These are phyloP conservation scores for Citeromyces matritensis DNA, from an alignment of 805 yeast species.

Conservation along the genomic window DNA sequence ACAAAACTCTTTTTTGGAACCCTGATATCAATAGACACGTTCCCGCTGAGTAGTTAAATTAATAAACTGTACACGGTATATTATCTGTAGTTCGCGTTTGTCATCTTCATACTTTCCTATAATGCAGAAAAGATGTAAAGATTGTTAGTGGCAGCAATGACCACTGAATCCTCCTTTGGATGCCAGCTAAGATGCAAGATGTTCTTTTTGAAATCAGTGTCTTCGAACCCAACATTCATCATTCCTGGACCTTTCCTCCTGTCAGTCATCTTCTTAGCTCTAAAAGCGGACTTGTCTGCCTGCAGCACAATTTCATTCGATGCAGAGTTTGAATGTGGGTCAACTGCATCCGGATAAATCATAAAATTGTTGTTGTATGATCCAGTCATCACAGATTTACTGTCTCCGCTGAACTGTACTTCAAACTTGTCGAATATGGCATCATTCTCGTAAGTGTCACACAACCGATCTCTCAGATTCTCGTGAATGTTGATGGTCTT, in stretches of 20 bases:
- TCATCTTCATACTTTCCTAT: conserved; percentile 13
- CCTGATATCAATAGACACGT: conserved; percentile 81
- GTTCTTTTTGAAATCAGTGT: conserved; percentile 87
- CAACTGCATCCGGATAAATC: conserved; percentile 81
- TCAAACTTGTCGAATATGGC: conserved; percentile 98
- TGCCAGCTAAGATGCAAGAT: conserved; percentile 97
- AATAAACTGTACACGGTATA: conserved; percentile 1
- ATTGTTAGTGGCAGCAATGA: conserved; percentile 96
- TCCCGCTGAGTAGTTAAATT: conserved; percentile 1
- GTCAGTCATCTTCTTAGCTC: conserved; percentile 51
- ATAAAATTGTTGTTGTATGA: conserved; percentile 93
- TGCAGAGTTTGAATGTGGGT: conserved; percentile 12
- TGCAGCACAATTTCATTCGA: conserved; percentile 66
- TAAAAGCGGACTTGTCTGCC: conserved; percentile 96
- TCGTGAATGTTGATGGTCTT: conserved; percentile 94
- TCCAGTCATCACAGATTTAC: conserved; percentile 88
- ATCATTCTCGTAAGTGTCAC: conserved; percentile 97
- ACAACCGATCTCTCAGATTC: conserved; percentile 79
- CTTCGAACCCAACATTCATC: conserved; percentile 56
- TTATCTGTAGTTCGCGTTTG: conserved; percentile 1
- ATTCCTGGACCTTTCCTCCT: conserved; percentile 18
- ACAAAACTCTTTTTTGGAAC: conserved; percentile 95
- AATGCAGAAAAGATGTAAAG: conserved; percentile 71
- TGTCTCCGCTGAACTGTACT: conserved; percentile 90
- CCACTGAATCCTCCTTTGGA: conserved; percentile 91